Conservation (phyloP, 1,139 yeast species). For the Taiozyma sp. region DNA sequence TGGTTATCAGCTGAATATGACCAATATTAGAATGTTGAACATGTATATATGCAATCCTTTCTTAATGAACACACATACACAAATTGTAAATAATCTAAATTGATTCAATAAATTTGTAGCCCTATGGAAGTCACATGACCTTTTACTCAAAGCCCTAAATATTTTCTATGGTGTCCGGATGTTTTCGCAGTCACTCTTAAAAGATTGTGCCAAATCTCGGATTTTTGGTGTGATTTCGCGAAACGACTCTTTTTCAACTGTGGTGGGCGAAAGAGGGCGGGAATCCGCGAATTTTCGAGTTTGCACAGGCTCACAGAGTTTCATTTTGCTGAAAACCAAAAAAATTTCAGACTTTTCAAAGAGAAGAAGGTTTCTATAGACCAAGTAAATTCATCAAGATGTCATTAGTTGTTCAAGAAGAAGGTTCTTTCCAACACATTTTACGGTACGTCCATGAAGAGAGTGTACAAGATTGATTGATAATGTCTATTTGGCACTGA, state of each 20-base stretch:
- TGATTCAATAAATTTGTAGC: neutral
- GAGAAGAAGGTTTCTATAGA: neutral
- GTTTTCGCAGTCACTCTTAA: neutral
- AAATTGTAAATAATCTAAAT: neutral
- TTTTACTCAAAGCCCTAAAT: neutral
- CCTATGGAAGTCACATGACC: neutral
- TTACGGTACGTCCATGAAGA: slow-evolving; percentile 73
- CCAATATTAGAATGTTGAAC: neutral
- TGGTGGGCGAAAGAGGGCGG: neutral
- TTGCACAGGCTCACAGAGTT: neutral
- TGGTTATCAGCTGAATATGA: slow-evolving; percentile 23
- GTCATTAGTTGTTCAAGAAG: slow-evolving; percentile 98
- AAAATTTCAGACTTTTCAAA: neutral
- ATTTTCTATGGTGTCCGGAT: neutral
- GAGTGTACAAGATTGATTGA: neutral
- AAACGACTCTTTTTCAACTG: neutral
- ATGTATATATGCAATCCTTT: neutral
- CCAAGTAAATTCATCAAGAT: slow-evolving; percentile 34
- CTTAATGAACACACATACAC: neutral
- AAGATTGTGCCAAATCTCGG: neutral
- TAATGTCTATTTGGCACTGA: neutral
- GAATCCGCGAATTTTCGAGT: neutral
- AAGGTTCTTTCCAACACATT: slow-evolving; percentile 99
- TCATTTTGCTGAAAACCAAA: neutral
- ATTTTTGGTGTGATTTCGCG: neutral